A percentile compares a stretch with the other conserved stretches of the same genome.
These are phyloP conservation scores for Coprinopsis sp. DNA, from an alignment of 768 basidiomycete species.

Conservation along the genomic window DNA sequence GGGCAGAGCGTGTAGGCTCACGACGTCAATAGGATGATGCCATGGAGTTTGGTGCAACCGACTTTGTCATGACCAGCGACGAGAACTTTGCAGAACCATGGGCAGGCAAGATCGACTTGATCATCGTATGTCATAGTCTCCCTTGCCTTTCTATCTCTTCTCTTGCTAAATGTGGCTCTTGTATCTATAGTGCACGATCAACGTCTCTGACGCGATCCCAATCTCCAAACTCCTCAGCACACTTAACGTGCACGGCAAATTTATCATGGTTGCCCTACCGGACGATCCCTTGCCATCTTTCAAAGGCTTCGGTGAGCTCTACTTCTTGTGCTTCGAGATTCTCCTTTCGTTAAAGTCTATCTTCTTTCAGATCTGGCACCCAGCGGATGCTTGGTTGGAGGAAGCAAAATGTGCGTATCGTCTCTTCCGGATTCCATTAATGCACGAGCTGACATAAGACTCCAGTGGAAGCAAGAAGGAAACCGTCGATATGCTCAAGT, in stretches of 20 bases:
- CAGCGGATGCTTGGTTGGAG: constrained; percentile 25
- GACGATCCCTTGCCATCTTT: constrained; percentile 42
- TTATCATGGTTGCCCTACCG: constrained; percentile 55
- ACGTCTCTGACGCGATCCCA: background rate
- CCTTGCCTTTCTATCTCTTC: too few relatives aligned
- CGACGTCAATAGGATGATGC: constrained; percentile 40
- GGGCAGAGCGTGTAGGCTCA: background rate
- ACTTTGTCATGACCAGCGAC: constrained; percentile 45
- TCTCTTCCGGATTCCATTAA: background rate
- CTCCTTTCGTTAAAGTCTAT: constrained; percentile 11
- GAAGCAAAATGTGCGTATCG: constrained; percentile 24
- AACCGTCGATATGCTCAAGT: constrained; percentile 51
- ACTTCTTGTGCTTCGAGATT: constrained; percentile 16
- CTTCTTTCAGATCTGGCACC: constrained; percentile 16
- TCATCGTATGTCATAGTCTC: too few relatives aligned
- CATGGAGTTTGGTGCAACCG: constrained; percentile 50
- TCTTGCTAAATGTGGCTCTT: too few relatives aligned
- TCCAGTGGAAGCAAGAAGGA: constrained; percentile 58
- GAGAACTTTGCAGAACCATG: constrained; percentile 33
- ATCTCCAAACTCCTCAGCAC: constrained; percentile 29
- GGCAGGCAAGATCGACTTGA: constrained; percentile 43
- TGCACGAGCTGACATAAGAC: constrained; percentile 19
- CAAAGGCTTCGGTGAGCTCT: constrained; percentile 21
- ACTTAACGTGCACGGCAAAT: constrained; percentile 48
- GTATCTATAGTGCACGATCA: background rate